Evolutionary conservation across 2,329 filamentous ascomycete species (phyloP).

Genomic region (Macrophomina pseudophaseolina): DNA sequence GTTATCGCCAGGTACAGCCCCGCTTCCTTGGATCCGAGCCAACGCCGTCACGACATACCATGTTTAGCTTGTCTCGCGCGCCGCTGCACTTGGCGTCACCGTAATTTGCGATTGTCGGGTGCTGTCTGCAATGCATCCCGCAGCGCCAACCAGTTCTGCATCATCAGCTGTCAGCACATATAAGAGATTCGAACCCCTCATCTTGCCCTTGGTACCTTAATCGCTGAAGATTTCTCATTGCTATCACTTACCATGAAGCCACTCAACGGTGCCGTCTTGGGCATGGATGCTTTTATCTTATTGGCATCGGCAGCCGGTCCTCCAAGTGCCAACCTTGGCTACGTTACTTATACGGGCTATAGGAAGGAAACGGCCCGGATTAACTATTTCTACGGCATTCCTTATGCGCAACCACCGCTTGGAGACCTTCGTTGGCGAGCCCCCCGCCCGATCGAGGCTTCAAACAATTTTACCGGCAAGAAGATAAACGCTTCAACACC

Average conservation of each 20-base stretch:
- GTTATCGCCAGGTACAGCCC: background rate
- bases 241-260: background rate
- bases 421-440: slow-evolving; percentile 40
- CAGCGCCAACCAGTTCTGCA: too few species aligned
- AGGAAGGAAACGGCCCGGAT: slow-evolving; percentile 28
- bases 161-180: background rate
- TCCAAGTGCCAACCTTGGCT: slow-evolving; percentile 28
- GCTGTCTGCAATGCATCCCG: too few species aligned
- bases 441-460: slow-evolving; percentile 35
- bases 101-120: too few species aligned
- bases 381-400: slow-evolving; percentile 33
- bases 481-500: slow-evolving; percentile 35
- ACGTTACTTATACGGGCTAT: slow-evolving; percentile 29
- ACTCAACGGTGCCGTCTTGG: background rate
- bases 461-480: slow-evolving; percentile 30
- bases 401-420: slow-evolving; percentile 37
- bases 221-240: background rate
- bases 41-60: background rate
- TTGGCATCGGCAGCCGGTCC: slow-evolving; percentile 1
- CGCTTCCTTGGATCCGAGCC: background rate
- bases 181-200: background rate
- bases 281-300: background rate
- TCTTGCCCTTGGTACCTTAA: background rate
- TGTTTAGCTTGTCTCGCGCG: background rate
- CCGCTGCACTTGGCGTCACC: background rate